A percentile compares a stretch with the other conserved stretches of the same genome.
These are phyloP conservation scores for Cladophialophora yegresii DNA, from an alignment of 2,329 filamentous ascomycete genomes.

Conservation along the genomic window DNA sequence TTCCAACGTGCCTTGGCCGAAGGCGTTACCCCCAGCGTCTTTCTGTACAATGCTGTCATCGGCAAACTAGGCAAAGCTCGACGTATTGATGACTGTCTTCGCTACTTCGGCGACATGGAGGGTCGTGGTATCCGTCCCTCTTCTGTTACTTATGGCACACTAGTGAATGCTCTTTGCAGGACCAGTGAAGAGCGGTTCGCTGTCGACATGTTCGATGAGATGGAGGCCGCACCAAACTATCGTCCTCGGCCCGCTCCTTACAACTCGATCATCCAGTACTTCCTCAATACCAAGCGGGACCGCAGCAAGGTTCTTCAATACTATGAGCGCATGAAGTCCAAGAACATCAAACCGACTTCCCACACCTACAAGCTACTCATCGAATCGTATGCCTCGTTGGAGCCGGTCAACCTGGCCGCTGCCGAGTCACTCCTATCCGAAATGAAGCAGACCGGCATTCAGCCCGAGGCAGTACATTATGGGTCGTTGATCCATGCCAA, in stretches of 20 bases:
- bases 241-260: conserved; percentile 96
- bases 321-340: conserved; percentile 89
- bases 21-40: conserved; percentile 92
- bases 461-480: conserved; percentile 90
- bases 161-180: conserved; percentile 95
- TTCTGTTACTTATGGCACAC: conserved; percentile 95
- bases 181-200: conserved; percentile 98
- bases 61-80: conserved; percentile 97
- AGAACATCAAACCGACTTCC: conserved; percentile 83
- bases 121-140: conserved; percentile 89
- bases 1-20: conserved; percentile 92
- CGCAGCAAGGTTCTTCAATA: conserved; percentile 90
- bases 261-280: conserved; percentile 99
- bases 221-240: conserved; percentile 99
- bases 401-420: conserved; percentile 84
- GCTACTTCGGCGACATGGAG: conserved; percentile 98
- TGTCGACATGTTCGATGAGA: conserved; percentile 97
- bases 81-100: conserved; percentile 95
- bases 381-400: conserved; percentile 90
- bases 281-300: conserved; percentile 95
- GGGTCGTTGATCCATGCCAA: conserved; percentile 94
- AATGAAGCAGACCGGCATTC: conserved; percentile 72
- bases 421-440: conserved; percentile 79
- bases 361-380: conserved; percentile 98
- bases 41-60: conserved; percentile 97